phyloP scores from a whole-genome alignment of 176 grass and related monocot species.

The Coix lacrymajobi region DNA sequence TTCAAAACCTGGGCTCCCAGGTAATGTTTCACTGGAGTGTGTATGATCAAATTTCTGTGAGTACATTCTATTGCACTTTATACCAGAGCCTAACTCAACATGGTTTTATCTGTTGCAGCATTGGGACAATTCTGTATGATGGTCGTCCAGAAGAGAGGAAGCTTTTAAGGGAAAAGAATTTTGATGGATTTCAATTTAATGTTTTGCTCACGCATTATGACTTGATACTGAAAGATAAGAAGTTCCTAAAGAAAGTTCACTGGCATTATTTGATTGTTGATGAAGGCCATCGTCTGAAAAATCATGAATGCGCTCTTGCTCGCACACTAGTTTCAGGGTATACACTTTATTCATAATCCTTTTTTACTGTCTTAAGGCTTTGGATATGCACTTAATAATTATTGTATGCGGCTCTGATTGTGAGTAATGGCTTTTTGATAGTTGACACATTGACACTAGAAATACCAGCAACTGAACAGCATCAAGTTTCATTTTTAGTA shows the following conservation, averaged over 20 bases:
- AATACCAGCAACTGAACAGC: neutral
- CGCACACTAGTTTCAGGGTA: slow-evolving; percentile 87
- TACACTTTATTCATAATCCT: slow-evolving; percentile 27
- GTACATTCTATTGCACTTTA: slow-evolving; percentile 25
- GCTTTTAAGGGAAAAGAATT: slow-evolving; percentile 74
- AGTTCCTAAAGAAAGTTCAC: slow-evolving; percentile 93
- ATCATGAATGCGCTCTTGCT: slow-evolving; percentile 98
- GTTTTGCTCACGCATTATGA: slow-evolving; percentile 99
- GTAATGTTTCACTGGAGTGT: slow-evolving; percentile 36
- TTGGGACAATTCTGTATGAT: slow-evolving; percentile 88
- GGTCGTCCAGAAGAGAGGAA: slow-evolving; percentile 96
- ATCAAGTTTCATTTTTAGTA: neutral
- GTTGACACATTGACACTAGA: neutral
- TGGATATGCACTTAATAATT: neutral
- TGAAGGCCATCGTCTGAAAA: slow-evolving; percentile 98
- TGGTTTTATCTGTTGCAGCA: slow-evolving; percentile 52
- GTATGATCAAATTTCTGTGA: neutral
- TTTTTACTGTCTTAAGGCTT: neutral
- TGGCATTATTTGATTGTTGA: slow-evolving; percentile 99
- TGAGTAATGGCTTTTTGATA: neutral
- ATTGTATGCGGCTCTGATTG: neutral
- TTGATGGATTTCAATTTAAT: slow-evolving; percentile 68
- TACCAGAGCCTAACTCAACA: slow-evolving; percentile 20
- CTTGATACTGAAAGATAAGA: slow-evolving; percentile 99
- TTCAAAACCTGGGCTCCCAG: slow-evolving; percentile 97